These are phyloP conservation scores for Acorus gramineus DNA, from an alignment of 106 monocot species.

Conservation along the genomic window DNA sequence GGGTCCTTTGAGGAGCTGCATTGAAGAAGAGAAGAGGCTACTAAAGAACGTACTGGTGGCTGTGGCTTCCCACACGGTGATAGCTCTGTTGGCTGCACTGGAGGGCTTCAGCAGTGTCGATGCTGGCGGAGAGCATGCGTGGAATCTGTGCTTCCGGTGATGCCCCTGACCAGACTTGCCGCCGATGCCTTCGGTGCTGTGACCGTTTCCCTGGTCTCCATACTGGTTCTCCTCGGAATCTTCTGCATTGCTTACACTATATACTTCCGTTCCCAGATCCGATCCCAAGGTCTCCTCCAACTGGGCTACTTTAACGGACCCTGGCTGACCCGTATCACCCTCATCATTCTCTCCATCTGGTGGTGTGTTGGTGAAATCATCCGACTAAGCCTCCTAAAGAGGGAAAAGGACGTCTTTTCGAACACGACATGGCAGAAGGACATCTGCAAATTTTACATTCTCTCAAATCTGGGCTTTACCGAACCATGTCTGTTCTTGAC, in stretches of 20 bases:
- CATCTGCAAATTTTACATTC: slow-evolving; percentile 58
- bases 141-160: slow-evolving; percentile 60
- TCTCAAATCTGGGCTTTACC: slow-evolving; percentile 69
- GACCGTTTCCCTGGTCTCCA: slow-evolving; percentile 42
- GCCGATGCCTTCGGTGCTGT: slow-evolving; percentile 59
- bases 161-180: slow-evolving; percentile 60
- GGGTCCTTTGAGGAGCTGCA: no score
- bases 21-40: no score
- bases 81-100: slow-evolving; percentile 5
- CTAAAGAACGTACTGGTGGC: no score
- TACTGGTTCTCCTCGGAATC: slow-evolving; percentile 28
- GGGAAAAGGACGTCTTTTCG: slow-evolving; percentile 28
- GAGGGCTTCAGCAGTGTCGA: slow-evolving; percentile 32
- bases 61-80: neutral
- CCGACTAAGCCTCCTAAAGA: slow-evolving; percentile 38
- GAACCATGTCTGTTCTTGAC: slow-evolving; percentile 55
- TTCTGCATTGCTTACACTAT: slow-evolving; percentile 39
- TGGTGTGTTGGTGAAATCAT: slow-evolving; percentile 51
- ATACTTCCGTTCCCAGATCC: slow-evolving; percentile 43
- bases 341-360: slow-evolving; percentile 43
- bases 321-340: slow-evolving; percentile 35
- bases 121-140: slow-evolving; percentile 73
- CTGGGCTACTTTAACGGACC: slow-evolving; percentile 60
- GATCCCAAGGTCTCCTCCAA: slow-evolving; percentile 19
- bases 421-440: slow-evolving; percentile 27